Evolutionary conservation across 2,329 filamentous ascomycete species (phyloP), one percentile per base, ranked within the genome.

Genomic region (Dactylella cylindrospora): DNA sequence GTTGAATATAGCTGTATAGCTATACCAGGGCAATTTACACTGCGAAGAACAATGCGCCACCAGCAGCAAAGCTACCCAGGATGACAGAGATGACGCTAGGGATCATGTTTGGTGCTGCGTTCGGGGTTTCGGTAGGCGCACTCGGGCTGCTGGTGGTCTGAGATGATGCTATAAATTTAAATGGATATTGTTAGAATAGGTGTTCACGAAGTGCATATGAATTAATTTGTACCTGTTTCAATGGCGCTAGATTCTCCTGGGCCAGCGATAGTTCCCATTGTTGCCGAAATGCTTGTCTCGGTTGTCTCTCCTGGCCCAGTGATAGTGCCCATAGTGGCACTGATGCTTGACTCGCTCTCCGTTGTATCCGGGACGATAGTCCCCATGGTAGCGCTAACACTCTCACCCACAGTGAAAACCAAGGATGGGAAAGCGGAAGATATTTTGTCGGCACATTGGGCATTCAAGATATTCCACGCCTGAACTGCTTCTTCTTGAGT

Each of bases 11-110:
- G n/a, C n/a, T n/a, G n/a, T n/a, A n/a, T n/a, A n/a, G n/a, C n/a
- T n/a, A n/a, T n/a, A n/a, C n/a, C n/a, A n/a, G n/a, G n/a, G n/a
- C n/a, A n/a, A n/a, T 38, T 17, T 38, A 60, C 5, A 51, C 20
- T 46, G 51, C 39, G 19, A 60, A 41, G 32, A 60, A 45, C 7
- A 60, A 26, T 15, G 54, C 54, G 12, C 45, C 31, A 6, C 54
- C 55, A n/a, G 55, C 47, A 25, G 53, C 19, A 46, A 61, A 61
- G 29, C 55, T 49, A 4, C 55, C 55, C 41, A 61, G 2, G 22
- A 61, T 25, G 8, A 61, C 25, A 10, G 55, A 52, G 17, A 53
- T 22, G 36, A 53, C 15, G 35, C 47, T 61, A 5, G 55, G 55
- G 13, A 61, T 53, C 47, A 49, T 36, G 9, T 61, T 22, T 31